phyloP scores from a whole-genome alignment of 2,329 filamentous ascomycete genomes.

The Lachnellula suecica region DNA sequence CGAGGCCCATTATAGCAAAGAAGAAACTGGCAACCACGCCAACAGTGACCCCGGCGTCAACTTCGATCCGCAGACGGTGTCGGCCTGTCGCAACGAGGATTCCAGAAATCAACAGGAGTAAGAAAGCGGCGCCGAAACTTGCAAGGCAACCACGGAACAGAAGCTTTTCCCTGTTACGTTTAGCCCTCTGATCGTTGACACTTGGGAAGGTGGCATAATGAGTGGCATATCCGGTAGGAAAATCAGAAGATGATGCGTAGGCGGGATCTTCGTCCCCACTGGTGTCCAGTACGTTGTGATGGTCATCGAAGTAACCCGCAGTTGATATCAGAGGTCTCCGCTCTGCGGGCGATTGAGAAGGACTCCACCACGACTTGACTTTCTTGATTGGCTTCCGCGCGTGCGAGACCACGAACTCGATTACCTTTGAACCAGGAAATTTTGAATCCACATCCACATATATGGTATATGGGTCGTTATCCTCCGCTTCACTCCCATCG shows the following conservation, averaged over 20 bases:
- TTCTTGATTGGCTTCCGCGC: slow-evolving; percentile 46
- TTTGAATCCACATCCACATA: slow-evolving; percentile 60
- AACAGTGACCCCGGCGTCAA: slow-evolving; percentile 70
- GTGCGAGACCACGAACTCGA: slow-evolving; percentile 54
- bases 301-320: slow-evolving; percentile 21
- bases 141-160: slow-evolving; percentile 53
- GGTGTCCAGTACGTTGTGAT: slow-evolving; percentile 32
- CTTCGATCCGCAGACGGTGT: slow-evolving; percentile 66
- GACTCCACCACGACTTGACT: slow-evolving; percentile 50
- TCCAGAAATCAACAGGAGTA: slow-evolving; percentile 63
- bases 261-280: slow-evolving; percentile 49
- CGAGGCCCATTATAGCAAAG: slow-evolving; percentile 61
- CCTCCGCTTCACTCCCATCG: slow-evolving; percentile 66
- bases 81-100: slow-evolving; percentile 68
- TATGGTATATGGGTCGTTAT: slow-evolving; percentile 65
- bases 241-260: slow-evolving; percentile 48
- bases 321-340: slow-evolving; percentile 27
- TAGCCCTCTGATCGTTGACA: slow-evolving; percentile 49
- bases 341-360: slow-evolving; percentile 25
- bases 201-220: slow-evolving; percentile 54
- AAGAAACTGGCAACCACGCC: slow-evolving; percentile 67
- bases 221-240: slow-evolving; percentile 51
- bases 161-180: slow-evolving; percentile 51
- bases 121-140: slow-evolving; percentile 57
- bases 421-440: slow-evolving; percentile 53